Percentiles rank a stretch among this genome's conserved stretches.
Conservation (phyloP, 2,329 filamentous ascomycete genomes). For the Beauveria varroae region DNA sequence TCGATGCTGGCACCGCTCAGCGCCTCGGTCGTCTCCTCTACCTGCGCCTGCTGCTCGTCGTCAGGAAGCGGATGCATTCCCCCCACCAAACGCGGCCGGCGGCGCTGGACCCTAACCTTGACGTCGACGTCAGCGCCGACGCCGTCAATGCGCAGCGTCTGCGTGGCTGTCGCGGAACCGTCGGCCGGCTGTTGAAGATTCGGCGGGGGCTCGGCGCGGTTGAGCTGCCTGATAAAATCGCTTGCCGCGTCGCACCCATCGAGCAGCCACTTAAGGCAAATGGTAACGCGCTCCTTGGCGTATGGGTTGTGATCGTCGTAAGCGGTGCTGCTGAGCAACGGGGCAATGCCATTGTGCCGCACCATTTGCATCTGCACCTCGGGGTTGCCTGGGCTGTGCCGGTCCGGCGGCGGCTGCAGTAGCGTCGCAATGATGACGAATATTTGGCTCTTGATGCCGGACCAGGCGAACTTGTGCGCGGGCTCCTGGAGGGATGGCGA, state of each 20-base stretch:
- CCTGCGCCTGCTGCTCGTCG: conserved; percentile 34
- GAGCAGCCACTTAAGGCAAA: conserved; percentile 78
- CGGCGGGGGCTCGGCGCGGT: conserved; percentile 35
- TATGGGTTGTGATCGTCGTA: conserved; percentile 93
- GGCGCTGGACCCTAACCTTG: conserved; percentile 43
- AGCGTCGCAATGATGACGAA: conserved; percentile 84
- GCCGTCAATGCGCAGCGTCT: conserved; percentile 46
- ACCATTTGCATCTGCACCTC: conserved; percentile 85
- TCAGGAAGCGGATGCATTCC: conserved; percentile 34
- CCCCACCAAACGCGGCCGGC: conserved; percentile 16
- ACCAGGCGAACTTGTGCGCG: conserved; percentile 57
- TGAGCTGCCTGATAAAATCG: conserved; percentile 60
- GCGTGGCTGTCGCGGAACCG: conserved; percentile 26
- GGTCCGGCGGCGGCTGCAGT: conserved; percentile 68
- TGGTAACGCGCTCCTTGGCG: conserved; percentile 82
- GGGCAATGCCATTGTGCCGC: conserved; percentile 75
- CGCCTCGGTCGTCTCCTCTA: conserved; percentile 22
- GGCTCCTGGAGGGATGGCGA: conserved; percentile 50
- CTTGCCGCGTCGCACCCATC: conserved; percentile 69
- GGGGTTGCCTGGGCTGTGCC: conserved; percentile 55
- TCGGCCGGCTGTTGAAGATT: conserved; percentile 28
- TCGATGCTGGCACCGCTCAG: conserved; percentile 27
- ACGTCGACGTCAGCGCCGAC: conserved; percentile 51
- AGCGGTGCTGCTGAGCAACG: conserved; percentile 78
- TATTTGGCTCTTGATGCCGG: conserved; percentile 82